Evolutionary conservation across 2,329 filamentous ascomycete species (phyloP).

Genomic region (Myriosclerotinia scirpicola): DNA sequence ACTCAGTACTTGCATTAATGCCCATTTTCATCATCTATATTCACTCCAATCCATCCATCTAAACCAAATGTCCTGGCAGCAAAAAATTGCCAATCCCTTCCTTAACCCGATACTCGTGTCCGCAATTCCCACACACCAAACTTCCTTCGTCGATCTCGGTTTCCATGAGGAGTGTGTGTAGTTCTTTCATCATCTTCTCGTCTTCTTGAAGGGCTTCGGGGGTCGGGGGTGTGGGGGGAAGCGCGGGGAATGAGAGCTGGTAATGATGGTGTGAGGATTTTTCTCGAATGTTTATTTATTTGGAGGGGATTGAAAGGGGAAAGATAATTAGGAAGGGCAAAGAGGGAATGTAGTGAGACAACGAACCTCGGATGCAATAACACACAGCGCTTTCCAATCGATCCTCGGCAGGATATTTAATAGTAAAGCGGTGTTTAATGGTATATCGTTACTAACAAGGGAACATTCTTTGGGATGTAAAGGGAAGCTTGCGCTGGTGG

Average conservation of each 20-base stretch:
- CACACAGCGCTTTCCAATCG: conserved; percentile 80
- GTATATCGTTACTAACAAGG: conserved; percentile 79
- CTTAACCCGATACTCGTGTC: conserved; percentile 90
- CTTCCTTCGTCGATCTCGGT: conserved; percentile 88
- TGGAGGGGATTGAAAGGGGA: neutral
- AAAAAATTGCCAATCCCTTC: conserved; percentile 97
- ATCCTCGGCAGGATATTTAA: conserved; percentile 82
- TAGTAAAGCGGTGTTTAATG: conserved; percentile 78
- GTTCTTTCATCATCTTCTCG: conserved; percentile 69
- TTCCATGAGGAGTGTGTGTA: conserved; percentile 82
- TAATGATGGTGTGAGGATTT: neutral
- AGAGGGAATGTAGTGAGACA: conserved; percentile 27
- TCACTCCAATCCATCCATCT: neutral
- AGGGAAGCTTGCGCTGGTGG: conserved; percentile 75
- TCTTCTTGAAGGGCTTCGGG: conserved; percentile 62
- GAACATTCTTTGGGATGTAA: conserved; percentile 91
- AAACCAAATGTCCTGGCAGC: conserved; percentile 86
- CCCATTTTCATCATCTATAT: neutral
- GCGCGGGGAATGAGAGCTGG: conserved; percentile 75
- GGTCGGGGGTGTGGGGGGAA: conserved; percentile 65
- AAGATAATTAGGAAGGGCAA: neutral
- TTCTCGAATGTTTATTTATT: conserved; percentile 17
- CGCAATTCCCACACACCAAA: conserved; percentile 86
- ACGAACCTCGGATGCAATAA: conserved; percentile 72
- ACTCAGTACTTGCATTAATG: neutral